These are phyloP conservation scores for Coniochaeta sp. DNA, from an alignment of 2,329 filamentous ascomycete species.

Conservation along the genomic window DNA sequence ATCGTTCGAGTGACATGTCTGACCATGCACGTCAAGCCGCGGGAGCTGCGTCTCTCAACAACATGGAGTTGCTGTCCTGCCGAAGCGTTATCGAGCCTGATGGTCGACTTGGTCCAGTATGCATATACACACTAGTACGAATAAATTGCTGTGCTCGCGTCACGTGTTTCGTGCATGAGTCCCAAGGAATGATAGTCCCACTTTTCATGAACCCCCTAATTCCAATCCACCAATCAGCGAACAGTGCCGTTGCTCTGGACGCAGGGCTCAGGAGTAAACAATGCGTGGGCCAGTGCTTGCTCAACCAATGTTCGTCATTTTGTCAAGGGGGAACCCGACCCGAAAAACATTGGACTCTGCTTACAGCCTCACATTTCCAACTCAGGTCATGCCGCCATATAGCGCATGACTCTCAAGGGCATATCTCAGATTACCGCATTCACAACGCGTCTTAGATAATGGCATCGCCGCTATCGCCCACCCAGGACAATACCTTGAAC, in stretches of 20 bases:
- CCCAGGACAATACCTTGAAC: conserved; percentile 29
- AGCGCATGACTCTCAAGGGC: background rate
- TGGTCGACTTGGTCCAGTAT: too few species aligned
- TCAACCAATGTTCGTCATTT: background rate
- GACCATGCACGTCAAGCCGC: too few species aligned
- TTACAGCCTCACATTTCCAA: background rate
- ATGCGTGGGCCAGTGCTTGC: background rate
- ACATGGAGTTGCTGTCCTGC: too few species aligned
- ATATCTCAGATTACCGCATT: background rate
- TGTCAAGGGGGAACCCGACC: background rate
- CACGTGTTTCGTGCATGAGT: background rate
- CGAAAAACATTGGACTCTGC: background rate
- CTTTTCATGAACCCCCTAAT: background rate
- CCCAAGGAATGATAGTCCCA: background rate
- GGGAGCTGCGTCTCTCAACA: too few species aligned
- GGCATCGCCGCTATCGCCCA: conserved; percentile 32
- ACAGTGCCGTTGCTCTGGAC: background rate
- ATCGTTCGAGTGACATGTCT: background rate
- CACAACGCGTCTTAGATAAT: conserved; percentile 14
- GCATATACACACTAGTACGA: too few species aligned
- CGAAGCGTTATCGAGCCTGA: too few species aligned
- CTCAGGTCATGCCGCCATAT: background rate
- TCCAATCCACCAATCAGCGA: background rate
- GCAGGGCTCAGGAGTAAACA: conserved; percentile 1
- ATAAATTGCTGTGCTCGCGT: too few species aligned